phyloP scores from a whole-genome alignment of 208 protist genomes.

The Crithidia brevicula region DNA sequence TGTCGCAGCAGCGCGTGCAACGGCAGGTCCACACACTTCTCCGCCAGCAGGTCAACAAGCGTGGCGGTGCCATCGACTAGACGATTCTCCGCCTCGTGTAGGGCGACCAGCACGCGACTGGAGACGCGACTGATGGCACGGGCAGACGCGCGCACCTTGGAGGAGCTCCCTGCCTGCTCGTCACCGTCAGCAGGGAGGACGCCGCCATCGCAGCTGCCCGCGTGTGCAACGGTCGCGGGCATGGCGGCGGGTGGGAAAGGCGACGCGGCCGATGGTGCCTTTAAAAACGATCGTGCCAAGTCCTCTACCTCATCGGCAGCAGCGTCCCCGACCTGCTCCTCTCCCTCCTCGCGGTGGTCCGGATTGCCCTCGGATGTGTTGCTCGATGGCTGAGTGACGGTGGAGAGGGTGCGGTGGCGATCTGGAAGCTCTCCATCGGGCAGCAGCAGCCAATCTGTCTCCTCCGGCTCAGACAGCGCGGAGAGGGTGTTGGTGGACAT shows the following conservation, averaged over 20 bases:
- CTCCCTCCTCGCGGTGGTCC: background rate
- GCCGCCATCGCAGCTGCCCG: background rate
- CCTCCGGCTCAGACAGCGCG: slow-evolving; percentile 2
- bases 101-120: slow-evolving; percentile 23
- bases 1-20: slow-evolving; percentile 33
- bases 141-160: background rate
- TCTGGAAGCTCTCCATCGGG: background rate
- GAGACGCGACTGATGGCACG: slow-evolving; percentile 15
- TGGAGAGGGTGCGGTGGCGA: slow-evolving; percentile 12
- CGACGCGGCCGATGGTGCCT: background rate
- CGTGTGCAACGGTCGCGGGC: background rate
- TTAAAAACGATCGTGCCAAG: too few relatives aligned
- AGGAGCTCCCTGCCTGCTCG: background rate
- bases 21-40: slow-evolving; percentile 31
- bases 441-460: slow-evolving; percentile 5
- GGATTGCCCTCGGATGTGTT: background rate
- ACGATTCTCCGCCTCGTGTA: slow-evolving; percentile 29
- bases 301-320: background rate
- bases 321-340: background rate
- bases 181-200: background rate
- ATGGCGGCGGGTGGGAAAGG: slow-evolving; percentile 1
- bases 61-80: slow-evolving; percentile 39
- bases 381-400: slow-evolving; percentile 15
- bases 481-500: slow-evolving; percentile 10
- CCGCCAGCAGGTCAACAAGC: slow-evolving; percentile 38